A percentile compares a stretch with the other conserved stretches of the same genome.
Conservation (phyloP, 2,329 filamentous ascomycete genomes). For the Arthrobotrys musiformis region DNA sequence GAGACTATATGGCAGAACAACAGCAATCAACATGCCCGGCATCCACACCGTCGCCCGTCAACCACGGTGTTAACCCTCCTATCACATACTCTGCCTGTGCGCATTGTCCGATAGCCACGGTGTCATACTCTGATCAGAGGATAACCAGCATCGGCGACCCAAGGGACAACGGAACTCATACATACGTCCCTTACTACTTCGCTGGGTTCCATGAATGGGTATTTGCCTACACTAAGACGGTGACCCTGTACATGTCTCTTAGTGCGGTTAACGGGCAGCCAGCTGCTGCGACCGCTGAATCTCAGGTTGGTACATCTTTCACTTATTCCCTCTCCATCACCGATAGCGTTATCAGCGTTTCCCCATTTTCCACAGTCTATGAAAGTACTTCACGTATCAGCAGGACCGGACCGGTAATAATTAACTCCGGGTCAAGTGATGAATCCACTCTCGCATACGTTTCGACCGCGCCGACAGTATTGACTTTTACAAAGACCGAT, state of each 20-base stretch:
- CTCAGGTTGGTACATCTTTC: conserved; percentile 46
- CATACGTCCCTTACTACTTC: conserved; percentile 48
- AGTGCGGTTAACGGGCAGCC: conserved; percentile 35
- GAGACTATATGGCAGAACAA: conserved; percentile 9
- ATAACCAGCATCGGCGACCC: conserved; percentile 43
- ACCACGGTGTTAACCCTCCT: conserved; percentile 25
- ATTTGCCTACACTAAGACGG: conserved; percentile 44
- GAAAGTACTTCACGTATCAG: conserved; percentile 50
- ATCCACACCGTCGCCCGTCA: not conserved
- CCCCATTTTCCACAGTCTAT: conserved; percentile 46
- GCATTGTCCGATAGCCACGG: conserved; percentile 28
- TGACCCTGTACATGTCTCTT: conserved; percentile 48
- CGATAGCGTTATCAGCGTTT: conserved; percentile 44
- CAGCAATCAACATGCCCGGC: conserved; percentile 26
- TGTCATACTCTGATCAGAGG: conserved; percentile 32
- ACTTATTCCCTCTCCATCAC: conserved; percentile 49
- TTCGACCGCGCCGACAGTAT: conserved; percentile 48
- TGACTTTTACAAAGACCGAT: conserved; percentile 48
- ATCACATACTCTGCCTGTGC: conserved; percentile 42
- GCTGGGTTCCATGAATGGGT: conserved; percentile 48
- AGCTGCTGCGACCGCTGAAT: conserved; percentile 1
- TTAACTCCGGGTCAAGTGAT: conserved; percentile 54
- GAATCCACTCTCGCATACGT: conserved; percentile 43
- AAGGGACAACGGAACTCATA: conserved; percentile 39
- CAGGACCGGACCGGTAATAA: conserved; percentile 50